Base-by-base conservation (phyloP, 2,329 filamentous ascomycete species). In the Akanthomyces muscarius region DNA sequence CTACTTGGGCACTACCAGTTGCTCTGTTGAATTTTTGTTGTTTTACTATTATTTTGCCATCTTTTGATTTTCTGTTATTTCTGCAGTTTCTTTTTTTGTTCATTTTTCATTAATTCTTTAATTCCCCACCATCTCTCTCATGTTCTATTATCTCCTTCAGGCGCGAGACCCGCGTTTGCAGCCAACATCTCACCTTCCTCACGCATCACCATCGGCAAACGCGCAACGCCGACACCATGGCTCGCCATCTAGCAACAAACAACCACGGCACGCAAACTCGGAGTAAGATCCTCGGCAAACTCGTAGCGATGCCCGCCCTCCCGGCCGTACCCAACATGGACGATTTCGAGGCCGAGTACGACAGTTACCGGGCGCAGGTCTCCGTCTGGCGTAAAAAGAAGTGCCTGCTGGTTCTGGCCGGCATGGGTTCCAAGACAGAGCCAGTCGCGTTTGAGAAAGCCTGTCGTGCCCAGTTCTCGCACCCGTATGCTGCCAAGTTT, bases 231-330 rank as follows among this genome's bases (percentile, higher is more conserved):
- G 18, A 18, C 44, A 45, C 21, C n/a, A 45, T 45, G 21, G 21
- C 4, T 13, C 10, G n/a, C n/a, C 18, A 23, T 7, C 3, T 11
- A 45, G 13, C 7, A 2, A 23, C 3, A 13, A 23, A 6, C 4
- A 8, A 14, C 8, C 18, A 5, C n/a, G 10, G 11, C 4, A 2
- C 1, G 1, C 10, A 5, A 5, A 14, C 4, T 45, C 4, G 0
- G 11, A 23, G 44, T 7, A 23, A 45, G 23, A 23, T 5, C 10
- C n/a, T 7, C n/a, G 8, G 8, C 2, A 36, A 10, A 45, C 1
- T 14, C 23, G 5, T 13, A 45, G 44, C 10, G 4, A n/a, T 1
- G 44, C 21, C 21, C 21, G 21, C 21, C 21, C 21, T 21, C 21
- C 21, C 21, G n/a, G 44, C 21, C n/a, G n/a, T 3, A n/a, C 1